Base-by-base conservation (phyloP, 176 grass and related monocot genomes). In the Aegilops longissima region DNA sequence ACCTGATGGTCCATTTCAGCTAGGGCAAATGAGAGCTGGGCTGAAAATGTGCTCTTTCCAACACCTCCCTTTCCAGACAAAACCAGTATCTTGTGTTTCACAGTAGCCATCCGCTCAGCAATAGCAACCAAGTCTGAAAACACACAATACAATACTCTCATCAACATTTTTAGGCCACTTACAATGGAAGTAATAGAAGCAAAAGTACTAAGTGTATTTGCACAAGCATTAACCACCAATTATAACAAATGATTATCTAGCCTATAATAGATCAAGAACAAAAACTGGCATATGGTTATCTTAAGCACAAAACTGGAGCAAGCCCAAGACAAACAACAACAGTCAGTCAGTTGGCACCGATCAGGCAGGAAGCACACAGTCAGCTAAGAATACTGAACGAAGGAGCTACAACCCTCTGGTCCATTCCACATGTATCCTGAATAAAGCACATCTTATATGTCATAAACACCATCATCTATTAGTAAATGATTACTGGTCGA, bases 31-130 rank as follows among this genome's bases (percentile, higher is more conserved):
- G 94, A 93, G 8, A 93, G 79, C 71, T 94, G 92, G 20, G 90
- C 92, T 20, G 92, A 92, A 88, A 94, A 97, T 35, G 92, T 97
- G 61, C 94, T 97, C 80, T 97, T 94, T 13, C 92, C 88, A 9
- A 97, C 88, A 35, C 92, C 94, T 35, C 94, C 92, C 80, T 97
- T 97, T 2, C 94, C 92, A 20, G 94, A 97, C 73, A 97, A 79
- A 45, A 97, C 87, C 76, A 97, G 72, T 54, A 98, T 92, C 67
- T 95, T 98, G 79, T 92, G 96, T 64, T 94, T 95, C 21, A 94
- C 88, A 6, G 84, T 84, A 62, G 91, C 95, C 91, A 95, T 88
- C 70, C 91, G 79, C 75, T 98, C 93, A 72, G 83, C 84, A 86
- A 99, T 96, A 39, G 89, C 87, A 47, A 93, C 92, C 73, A 98